Base-by-base conservation (phyloP, 2,329 filamentous ascomycete species). In the Colletotrichum salicis region DNA sequence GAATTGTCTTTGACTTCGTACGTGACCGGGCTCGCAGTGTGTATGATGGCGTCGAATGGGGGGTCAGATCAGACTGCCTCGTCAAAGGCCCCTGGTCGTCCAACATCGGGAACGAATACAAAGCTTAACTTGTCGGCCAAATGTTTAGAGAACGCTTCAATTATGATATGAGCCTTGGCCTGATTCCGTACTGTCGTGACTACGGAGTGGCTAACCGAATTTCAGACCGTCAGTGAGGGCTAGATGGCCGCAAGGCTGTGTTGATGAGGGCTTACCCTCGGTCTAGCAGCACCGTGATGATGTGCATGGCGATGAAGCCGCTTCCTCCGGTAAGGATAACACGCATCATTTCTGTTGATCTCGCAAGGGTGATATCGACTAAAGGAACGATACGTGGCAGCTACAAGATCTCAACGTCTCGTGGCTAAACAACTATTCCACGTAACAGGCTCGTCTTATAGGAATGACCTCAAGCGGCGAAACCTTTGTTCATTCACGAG, bases 21-120 rank as follows among this genome's bases (percentile, higher is more conserved):
- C 75, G 93, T 91, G 82, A 94, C 95, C 0, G 94, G 94, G 0
- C 88, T 91, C 2, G 92, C 92, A 7, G 92, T 93, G 79, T 94
- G 92, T 65, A 94, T 86, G 58, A 96, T 92, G 58, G 88, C 91
- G 76, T 94, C 91, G 73, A 96, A 93, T 0, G 90, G 88, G 84
- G 83, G 2, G 77, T 82, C 78, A 11, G 72, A 79, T 5, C 65
- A 64, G 8, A 81, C 75, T 3, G 78, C 82, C 19, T 74, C 72
- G 73, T 81, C 77, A 68, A 82, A 84, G 13, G 81, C 81, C 2
- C 76, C 74, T 4, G 75, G 59, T 3, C 64, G 76, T n/a, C 77
- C 70, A 33, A 84, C 81, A 58, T 84, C 81, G 1, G 78, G 76
- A 0, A 83, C 82, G 51, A 78, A 48, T 3, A 48, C 15, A 48